Percentiles rank a stretch among this genome's conserved stretches.
phyloP scores from a whole-genome alignment of 78 protist species.

The Dictyostelium intermedium region DNA sequence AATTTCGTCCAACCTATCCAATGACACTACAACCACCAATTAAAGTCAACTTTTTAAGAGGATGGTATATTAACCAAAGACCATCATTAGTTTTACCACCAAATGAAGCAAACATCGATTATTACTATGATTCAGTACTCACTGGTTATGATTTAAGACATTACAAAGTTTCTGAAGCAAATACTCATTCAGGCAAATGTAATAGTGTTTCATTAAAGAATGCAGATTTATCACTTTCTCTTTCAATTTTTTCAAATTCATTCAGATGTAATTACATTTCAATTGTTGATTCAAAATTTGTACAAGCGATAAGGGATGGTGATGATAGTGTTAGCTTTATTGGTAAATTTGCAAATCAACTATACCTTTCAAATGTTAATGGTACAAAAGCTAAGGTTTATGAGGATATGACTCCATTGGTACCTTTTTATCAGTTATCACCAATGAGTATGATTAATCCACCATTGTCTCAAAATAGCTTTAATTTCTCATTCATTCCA shows the following conservation, averaged over 20 bases:
- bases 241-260: not conserved
- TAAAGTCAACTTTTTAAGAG: too few species aligned
- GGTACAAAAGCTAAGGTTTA: not conserved
- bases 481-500: not conserved
- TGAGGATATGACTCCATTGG: too few species aligned
- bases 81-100: not conserved
- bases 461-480: not conserved
- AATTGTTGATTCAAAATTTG: not conserved
- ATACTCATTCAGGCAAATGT: not conserved
- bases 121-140: not conserved
- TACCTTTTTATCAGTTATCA: not conserved
- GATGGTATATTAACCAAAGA: too few species aligned
- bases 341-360: not conserved
- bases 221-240: not conserved
- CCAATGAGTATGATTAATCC: not conserved
- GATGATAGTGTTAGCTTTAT: not conserved
- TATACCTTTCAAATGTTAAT: not conserved
- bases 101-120: not conserved
- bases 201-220: not conserved
- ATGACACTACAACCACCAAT: too few species aligned
- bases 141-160: too few species aligned
- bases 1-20: too few species aligned
- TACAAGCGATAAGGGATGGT: not conserved
- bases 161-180: not conserved
- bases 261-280: not conserved